Evolutionary conservation across 805 yeast species (phyloP).

Genomic region (Tanozyma kutaoensis): DNA sequence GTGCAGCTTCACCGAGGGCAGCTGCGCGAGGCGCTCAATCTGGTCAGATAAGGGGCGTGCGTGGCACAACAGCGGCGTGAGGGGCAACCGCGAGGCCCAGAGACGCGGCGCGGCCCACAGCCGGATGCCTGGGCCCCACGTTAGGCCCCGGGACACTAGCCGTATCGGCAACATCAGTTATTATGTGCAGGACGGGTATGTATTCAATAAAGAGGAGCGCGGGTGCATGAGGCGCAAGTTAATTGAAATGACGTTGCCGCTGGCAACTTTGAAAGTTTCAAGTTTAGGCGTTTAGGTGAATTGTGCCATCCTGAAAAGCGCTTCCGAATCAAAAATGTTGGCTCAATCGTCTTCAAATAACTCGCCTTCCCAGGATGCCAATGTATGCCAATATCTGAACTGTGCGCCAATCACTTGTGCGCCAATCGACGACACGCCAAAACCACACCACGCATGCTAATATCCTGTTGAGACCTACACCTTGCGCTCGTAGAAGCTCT

Average conservation of each 20-base stretch:
- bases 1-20: conserved; percentile 12
- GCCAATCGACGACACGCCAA: too few relatives aligned
- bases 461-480: conserved; percentile 13
- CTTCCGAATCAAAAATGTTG: too few relatives aligned
- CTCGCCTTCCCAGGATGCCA: too few relatives aligned
- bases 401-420: too few relatives aligned
- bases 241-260: too few relatives aligned
- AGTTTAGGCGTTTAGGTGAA: too few relatives aligned
- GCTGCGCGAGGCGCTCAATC: conserved; percentile 1
- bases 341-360: too few relatives aligned
- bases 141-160: not conserved
- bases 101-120: not conserved
- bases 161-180: not conserved
- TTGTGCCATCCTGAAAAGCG: too few relatives aligned
- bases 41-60: not conserved
- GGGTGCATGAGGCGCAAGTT: too few relatives aligned
- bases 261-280: too few relatives aligned
- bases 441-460: too few relatives aligned
- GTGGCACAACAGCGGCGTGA: not conserved
- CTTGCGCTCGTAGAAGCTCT: conserved; percentile 49
- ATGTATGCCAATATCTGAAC: too few relatives aligned
- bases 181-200: not conserved
- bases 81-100: not conserved
- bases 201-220: not conserved
- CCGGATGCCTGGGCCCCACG: not conserved